Percentiles rank a stretch among this genome's conserved stretches.
Evolutionary conservation across 805 yeast genomes (phyloP).

Genomic region (Saccharomycopsis sp.): DNA sequence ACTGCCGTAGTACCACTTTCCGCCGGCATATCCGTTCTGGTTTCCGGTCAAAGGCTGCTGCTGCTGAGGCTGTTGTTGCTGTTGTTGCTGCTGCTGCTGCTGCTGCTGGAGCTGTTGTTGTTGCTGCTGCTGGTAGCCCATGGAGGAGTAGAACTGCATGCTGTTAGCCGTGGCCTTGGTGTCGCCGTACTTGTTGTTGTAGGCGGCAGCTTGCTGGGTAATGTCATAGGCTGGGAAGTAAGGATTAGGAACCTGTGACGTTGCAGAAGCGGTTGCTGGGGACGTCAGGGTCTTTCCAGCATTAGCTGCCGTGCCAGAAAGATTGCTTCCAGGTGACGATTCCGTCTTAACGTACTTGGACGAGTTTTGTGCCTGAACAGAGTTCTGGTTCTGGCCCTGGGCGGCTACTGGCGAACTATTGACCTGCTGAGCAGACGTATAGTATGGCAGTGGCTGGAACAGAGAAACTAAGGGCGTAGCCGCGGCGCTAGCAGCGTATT

Average conservation of each 20-base stretch:
- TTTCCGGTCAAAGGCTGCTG: conserved; percentile 3
- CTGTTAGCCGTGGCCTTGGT: not conserved
- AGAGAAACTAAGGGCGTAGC: not conserved
- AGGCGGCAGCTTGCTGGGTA: conserved; percentile 2
- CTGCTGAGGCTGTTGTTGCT: conserved; percentile 6
- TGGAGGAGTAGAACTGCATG: not conserved
- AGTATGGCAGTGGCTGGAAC: not conserved
- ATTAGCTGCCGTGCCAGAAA: not conserved
- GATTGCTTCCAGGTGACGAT: not conserved
- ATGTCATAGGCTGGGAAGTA: conserved; percentile 3
- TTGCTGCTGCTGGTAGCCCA: not conserved
- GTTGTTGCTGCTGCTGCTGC: not conserved
- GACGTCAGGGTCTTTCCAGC: not conserved
- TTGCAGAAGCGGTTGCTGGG: conserved; percentile 1
- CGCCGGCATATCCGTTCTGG: not conserved
- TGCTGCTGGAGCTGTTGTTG: conserved; percentile 5
- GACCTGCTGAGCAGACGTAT: not conserved
- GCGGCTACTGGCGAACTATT: not conserved
- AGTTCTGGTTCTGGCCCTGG: not conserved
- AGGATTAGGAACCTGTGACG: not conserved
- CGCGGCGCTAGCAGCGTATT: conserved; percentile 2
- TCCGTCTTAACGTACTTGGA: not conserved
- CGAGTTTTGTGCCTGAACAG: not conserved
- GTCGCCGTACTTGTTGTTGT: not conserved
- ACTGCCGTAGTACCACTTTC: conserved; percentile 5